Evolutionary conservation across 352 stramenopile genomes (phyloP).

Genomic region (Phytophthora pini): DNA sequence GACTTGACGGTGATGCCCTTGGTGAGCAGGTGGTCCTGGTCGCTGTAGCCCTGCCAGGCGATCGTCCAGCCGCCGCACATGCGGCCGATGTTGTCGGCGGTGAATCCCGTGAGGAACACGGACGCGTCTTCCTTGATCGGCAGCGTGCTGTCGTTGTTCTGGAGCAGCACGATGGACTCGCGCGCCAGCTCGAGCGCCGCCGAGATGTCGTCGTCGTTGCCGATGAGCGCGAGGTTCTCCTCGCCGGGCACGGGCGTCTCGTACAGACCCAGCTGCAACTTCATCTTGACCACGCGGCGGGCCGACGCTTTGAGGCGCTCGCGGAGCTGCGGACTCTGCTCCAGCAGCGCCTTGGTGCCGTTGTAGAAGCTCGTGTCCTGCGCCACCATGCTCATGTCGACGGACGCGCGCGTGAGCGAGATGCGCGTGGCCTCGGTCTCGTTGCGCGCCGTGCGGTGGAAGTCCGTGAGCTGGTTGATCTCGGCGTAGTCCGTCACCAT

Average conservation of each 20-base stretch:
- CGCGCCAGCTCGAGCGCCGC: slow-evolving; percentile 56
- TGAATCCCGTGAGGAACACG: slow-evolving; percentile 36
- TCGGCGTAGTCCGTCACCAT: slow-evolving; percentile 92
- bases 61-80: slow-evolving; percentile 48
- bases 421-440: slow-evolving; percentile 59
- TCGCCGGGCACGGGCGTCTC: slow-evolving; percentile 53
- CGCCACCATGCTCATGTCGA: slow-evolving; percentile 92
- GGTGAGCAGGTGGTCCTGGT: slow-evolving; percentile 34
- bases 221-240: slow-evolving; percentile 47
- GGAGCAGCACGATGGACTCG: slow-evolving; percentile 35
- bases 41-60: slow-evolving; percentile 41
- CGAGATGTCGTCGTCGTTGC: slow-evolving; percentile 46
- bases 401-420: slow-evolving; percentile 64
- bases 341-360: slow-evolving; percentile 45
- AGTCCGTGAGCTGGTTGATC: slow-evolving; percentile 83
- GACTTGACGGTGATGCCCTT: slow-evolving; percentile 38
- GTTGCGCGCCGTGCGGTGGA: slow-evolving; percentile 47
- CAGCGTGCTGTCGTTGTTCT: slow-evolving; percentile 32
- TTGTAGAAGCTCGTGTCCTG: slow-evolving; percentile 50
- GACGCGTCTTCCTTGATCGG: slow-evolving; percentile 22
- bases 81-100: slow-evolving; percentile 40
- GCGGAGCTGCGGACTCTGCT: slow-evolving; percentile 34
- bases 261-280: slow-evolving; percentile 69
- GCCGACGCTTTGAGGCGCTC: slow-evolving; percentile 57
- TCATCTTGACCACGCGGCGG: slow-evolving; percentile 70